Percentiles rank a stretch among this genome's conserved stretches.
Evolutionary conservation across 2,329 filamentous ascomycete species (phyloP).

Genomic region (Cladosporium sp.): DNA sequence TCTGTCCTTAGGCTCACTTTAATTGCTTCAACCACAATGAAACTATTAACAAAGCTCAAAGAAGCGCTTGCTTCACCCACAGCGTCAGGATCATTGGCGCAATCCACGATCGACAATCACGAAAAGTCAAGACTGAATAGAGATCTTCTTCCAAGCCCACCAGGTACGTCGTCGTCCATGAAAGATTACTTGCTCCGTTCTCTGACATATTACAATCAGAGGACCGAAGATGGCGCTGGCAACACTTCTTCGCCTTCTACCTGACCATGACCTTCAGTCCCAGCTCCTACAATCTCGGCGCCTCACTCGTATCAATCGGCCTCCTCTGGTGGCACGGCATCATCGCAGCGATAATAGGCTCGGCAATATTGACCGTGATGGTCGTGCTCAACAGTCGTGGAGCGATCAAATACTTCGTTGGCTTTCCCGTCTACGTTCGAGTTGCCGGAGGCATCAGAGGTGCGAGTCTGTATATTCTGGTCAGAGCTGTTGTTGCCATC

Average conservation of each 20-base stretch:
- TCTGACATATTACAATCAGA: not conserved
- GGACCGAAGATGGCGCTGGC: slow-evolving; percentile 25
- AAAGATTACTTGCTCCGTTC: too few relatives aligned
- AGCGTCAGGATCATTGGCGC: not conserved
- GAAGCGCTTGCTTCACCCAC: not conserved
- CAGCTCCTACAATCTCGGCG: slow-evolving; percentile 33
- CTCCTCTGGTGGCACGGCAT: slow-evolving; percentile 16
- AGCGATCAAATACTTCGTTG: slow-evolving; percentile 34
- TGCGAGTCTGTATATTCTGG: slow-evolving; percentile 40
- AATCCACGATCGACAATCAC: not conserved
- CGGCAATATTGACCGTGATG: slow-evolving; percentile 21
- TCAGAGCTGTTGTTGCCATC: slow-evolving; percentile 38
- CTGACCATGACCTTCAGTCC: slow-evolving; percentile 28
- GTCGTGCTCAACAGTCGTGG: slow-evolving; percentile 35
- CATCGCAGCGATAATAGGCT: not conserved
- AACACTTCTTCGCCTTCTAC: slow-evolving; percentile 32
- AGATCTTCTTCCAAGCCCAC: slow-evolving; percentile 5
- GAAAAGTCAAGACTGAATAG: not conserved
- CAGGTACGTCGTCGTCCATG: not conserved
- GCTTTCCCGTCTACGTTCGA: slow-evolving; percentile 32
- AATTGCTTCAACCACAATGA: not conserved
- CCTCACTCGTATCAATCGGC: slow-evolving; percentile 29
- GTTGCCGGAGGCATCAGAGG: slow-evolving; percentile 41
- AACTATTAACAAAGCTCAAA: not conserved
- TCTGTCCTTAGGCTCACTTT: not conserved